Evolutionary conservation across 2,329 filamentous ascomycete species (phyloP), one percentile per base, ranked within the genome.

Genomic region (Monosporascus sp.): DNA sequence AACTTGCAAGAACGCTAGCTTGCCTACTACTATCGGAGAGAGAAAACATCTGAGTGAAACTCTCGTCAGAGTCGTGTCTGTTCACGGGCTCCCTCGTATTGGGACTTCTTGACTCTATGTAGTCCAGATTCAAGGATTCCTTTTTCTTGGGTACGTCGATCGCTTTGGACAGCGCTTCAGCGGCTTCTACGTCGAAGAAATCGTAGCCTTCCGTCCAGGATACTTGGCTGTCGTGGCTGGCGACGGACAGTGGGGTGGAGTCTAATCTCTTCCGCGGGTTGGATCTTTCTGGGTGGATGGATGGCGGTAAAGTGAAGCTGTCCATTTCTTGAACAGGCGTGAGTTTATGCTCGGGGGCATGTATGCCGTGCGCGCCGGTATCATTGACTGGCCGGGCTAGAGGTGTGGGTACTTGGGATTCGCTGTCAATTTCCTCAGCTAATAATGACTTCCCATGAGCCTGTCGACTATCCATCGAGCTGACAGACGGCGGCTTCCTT

Each of bases 201-300:
- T 86, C 83, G 60, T 86, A 86, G 1, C 83, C 83, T 58, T 85
- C 82, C 1, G 78, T 81, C 61, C 73, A 78, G 14, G 78, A 79
- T n/a, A 70, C 59, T 22, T 78, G 74, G 60, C 77, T 81, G 41
- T 75, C 74, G 35, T 78, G 74, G 61, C 79, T 82, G 20, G 68
- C 57, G n/a, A 75, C 70, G 2, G 81, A 83, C 26, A 81, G 60
- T 1, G 79, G 74, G 38, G 71, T 69, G 1, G 79, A 82, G 60
- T 81, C 74, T 11, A 77, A 72, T 26, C 78, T 74, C 51, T 71
- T 71, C 9, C 78, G 72, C 3, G 68, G 72, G 52, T 63, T 72
- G 49, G 63, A 62, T 47, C 62, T 62, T 37, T 66, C 69, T 49
- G 66, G 65, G 52, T 78, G 72, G 22, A 70, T 63, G 16, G 77